Evolutionary conservation across 352 stramenopile species (phyloP), one percentile per base, ranked within the genome.

Genomic region (Pythium myriotylum): DNA sequence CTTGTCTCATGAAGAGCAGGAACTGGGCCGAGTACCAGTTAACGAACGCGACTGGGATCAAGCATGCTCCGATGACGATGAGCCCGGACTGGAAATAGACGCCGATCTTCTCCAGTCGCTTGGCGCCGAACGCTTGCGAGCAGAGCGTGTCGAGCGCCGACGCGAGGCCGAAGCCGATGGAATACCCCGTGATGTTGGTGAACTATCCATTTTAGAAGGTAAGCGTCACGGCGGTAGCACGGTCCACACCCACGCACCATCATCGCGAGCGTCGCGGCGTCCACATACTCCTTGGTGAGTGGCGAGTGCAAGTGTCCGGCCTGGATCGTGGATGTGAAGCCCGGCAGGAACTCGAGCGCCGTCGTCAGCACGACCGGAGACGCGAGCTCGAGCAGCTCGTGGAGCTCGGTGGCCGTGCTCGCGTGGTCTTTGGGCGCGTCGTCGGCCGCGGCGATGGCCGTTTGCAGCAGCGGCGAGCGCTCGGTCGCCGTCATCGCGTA

Each of bases 131-230:
- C 39, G 89, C 86, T 65, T 95, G 81, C 13, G 86, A 85, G 55
- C 86, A 96, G 0, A 97, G 69, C 56, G 90, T 97, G 62, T 97
- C 90, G 71, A 97, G 82, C 12, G 88, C 89, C 17, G 86, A 86
- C 13, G 79, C 61, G 5, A 92, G 62, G n/a, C 81, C 81, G 43
- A 91, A 76, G 7, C 77, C 80, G 13, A 89, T 74, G 3, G 84
- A 76, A 41, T 88, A 73, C 9, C 70, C 74, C 7, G 81, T 72
- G 7, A 93, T 70, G 51, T 91, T 91, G n/a, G 67, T 84, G 35
- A 88, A 88, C 77, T 84, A 41, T 5, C 29, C 5, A 14, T n/a
- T n/a, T n/a, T 20, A 46, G 22, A 49, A 23, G 5, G n/a, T 56
- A 32, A 49, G 3, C 43, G 17, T 54, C 39, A 23, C 17, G 13